Evolutionary conservation across 768 basidiomycete genomes (phyloP), one percentile per base, ranked within the genome.

Genomic region (Boletellus sp.): DNA sequence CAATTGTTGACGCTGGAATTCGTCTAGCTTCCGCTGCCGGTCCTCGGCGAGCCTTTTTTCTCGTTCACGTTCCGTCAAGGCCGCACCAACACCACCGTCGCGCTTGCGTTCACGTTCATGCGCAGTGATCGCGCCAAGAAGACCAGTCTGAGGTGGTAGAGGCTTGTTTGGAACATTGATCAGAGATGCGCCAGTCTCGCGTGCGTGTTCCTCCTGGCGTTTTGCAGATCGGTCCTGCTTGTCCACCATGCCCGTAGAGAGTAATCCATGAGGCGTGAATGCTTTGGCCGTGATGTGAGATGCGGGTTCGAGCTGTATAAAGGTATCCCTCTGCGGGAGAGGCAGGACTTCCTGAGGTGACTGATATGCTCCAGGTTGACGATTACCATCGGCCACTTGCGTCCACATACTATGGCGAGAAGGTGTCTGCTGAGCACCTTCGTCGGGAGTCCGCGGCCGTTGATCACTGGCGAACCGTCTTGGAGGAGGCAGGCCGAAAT

Each of bases 131-230:
- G 95, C 95, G 16, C 96, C 96, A 42, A 99, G 83, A 37, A 98
- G 78, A 34, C 96, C 96, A 37, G 89, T 91, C 70, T 95, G 93
- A 8, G 96, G 94, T 2, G 92, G 90, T 0, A 91, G 93, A 0
- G 94, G 93, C 64, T 95, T 95, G 62, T 85, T 83, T 4, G 91
- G 92, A n/a, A 99, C 91, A 65, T 95, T 94, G 73, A 98, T 85
- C 46, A 98, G 78, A 4, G 93, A 92, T 15, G 83, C 89, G 24
- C 96, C 96, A 7, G 78, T 84, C 70, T 96, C 94, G 32, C 94
- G 78, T 10, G 96, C 96, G 11, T 90, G 70, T 66, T 96, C 91
- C 66, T 99, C 95, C 61, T 97, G 93, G 45, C 87, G 79, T 68
- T 94, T 94, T 2, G 96, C 96, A 26, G 94, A 96, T 32, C 95